phyloP scores from a whole-genome alignment of 2,329 filamentous ascomycete genomes.

The Apiospora kogelbergensis region DNA sequence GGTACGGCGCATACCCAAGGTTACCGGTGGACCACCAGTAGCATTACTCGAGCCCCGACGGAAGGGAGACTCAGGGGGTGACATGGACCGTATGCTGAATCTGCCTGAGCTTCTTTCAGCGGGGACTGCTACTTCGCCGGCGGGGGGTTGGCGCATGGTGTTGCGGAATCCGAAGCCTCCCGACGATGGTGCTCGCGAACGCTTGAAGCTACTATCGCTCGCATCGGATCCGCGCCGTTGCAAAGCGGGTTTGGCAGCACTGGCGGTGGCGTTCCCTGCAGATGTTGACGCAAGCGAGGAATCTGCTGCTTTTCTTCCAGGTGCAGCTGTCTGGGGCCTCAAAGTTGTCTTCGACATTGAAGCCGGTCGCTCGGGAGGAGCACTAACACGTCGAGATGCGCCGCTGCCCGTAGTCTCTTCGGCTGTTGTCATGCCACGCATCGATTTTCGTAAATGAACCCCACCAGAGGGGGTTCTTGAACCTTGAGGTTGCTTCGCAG shows the following conservation, averaged over 20 bases:
- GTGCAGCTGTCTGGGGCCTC: constrained; percentile 10
- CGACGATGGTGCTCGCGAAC: constrained; percentile 49
- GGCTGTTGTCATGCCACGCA: constrained; percentile 20
- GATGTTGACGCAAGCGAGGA: constrained; percentile 12
- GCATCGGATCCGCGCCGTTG: constrained; percentile 61
- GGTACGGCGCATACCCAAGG: constrained; percentile 46
- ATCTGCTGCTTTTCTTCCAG: constrained; percentile 12
- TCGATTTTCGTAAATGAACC: constrained; percentile 29
- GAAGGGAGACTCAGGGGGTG: constrained; percentile 60
- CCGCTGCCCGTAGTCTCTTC: constrained; percentile 9
- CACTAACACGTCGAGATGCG: constrained; percentile 11
- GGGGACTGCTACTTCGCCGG: constrained; percentile 34
- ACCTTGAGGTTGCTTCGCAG: constrained; percentile 14
- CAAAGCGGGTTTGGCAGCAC: constrained; percentile 32
- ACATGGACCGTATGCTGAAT: constrained; percentile 70
- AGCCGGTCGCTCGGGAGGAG: constrained; percentile 14
- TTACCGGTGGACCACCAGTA: constrained; percentile 37
- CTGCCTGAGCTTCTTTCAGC: constrained; percentile 51
- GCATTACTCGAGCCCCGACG: constrained; percentile 43
- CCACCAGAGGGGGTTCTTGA: constrained; percentile 14
- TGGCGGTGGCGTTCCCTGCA: constrained; percentile 15
- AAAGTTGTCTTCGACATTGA: constrained; percentile 13
- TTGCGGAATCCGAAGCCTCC: constrained; percentile 64
- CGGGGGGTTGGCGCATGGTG: constrained; percentile 64
- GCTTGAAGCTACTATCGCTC: constrained; percentile 82